Percentiles rank a stretch among this genome's conserved stretches.
Evolutionary conservation across 371 early-diverging fungal genomes (phyloP).

Genomic region (Fennellomyces sp.): DNA sequence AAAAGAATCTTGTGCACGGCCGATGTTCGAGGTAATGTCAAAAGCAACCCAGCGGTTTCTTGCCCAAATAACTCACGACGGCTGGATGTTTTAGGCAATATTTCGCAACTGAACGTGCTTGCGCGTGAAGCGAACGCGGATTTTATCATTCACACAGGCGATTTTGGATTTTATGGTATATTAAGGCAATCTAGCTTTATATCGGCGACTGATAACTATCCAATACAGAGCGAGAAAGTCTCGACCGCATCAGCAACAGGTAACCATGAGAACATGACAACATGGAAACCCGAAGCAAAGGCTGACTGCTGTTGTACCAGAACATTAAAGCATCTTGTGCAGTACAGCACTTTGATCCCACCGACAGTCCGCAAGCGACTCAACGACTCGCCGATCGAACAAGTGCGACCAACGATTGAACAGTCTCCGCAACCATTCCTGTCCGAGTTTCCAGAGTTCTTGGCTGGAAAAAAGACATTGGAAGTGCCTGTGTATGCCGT

Average conservation of each 20-base stretch:
- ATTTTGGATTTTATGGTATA: conserved; percentile 71
- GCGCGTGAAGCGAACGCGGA: conserved; percentile 63
- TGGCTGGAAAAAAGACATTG: conserved; percentile 46
- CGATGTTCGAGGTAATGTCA: conserved; percentile 24
- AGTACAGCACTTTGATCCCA: conserved; percentile 65
- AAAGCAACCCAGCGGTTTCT: not conserved
- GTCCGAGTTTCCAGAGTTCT: conserved; percentile 60
- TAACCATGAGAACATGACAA: conserved; percentile 19
- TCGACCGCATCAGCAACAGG: conserved; percentile 65
- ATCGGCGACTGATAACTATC: not conserved
- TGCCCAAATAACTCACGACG: not conserved
- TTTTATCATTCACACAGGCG: conserved; percentile 69
- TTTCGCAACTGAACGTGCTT: conserved; percentile 65
- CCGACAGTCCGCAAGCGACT: conserved; percentile 49
- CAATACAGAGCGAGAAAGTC: conserved; percentile 51
- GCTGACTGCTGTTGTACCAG: too few species aligned
- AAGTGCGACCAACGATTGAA: conserved; percentile 51
- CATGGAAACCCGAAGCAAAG: not conserved
- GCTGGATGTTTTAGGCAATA: conserved; percentile 43
- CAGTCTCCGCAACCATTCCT: conserved; percentile 50
- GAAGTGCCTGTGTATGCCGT: conserved; percentile 69
- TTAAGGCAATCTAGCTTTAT: not conserved
- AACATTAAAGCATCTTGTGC: conserved; percentile 63
- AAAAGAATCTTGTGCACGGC: conserved; percentile 30
- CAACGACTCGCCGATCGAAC: conserved; percentile 40